Conservation (phyloP, 257 asterid genomes). For the Craterostigma plantagineum region DNA sequence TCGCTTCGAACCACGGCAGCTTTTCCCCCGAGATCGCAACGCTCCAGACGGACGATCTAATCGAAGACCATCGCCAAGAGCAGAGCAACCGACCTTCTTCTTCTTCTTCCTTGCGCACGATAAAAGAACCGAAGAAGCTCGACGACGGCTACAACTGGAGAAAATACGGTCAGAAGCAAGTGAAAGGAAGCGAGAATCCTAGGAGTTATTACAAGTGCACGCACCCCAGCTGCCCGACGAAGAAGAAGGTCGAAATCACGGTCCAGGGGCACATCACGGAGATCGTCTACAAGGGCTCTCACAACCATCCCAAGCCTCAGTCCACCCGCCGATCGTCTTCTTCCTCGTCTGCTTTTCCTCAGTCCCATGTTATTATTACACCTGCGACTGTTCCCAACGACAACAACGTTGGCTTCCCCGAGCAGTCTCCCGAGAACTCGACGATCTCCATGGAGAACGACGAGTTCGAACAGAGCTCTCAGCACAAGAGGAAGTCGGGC, state of each 20-base stretch:
- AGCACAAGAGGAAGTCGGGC: conserved; percentile 17
- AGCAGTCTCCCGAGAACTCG: conserved; percentile 59
- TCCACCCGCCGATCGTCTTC: conserved; percentile 51
- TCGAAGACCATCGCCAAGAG: conserved; percentile 10
- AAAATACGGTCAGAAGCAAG: conserved; percentile 83
- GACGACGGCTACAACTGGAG: conserved; percentile 92
- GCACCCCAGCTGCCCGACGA: conserved; percentile 44
- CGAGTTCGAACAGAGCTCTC: conserved; percentile 43
- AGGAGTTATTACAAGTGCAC: conserved; percentile 86
- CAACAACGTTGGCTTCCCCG: too few relatives aligned
- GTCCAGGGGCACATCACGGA: conserved; percentile 62
- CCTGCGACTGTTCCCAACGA: too few relatives aligned
- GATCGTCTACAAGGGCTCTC: conserved; percentile 60
- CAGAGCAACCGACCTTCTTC: too few relatives aligned
- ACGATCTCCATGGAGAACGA: conserved; percentile 45
- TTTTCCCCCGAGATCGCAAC: conserved; percentile 26
- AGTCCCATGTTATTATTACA: too few relatives aligned
- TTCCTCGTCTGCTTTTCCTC: too few relatives aligned
- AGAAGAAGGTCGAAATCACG: conserved; percentile 60
- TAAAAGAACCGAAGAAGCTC: conserved; percentile 19
- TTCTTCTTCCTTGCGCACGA: conserved; percentile 8
- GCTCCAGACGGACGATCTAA: conserved; percentile 15
- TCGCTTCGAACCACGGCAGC: too few relatives aligned
- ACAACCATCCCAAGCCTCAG: conserved; percentile 74
- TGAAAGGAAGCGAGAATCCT: conserved; percentile 85